Evolutionary conservation across 2,329 filamentous ascomycete species (phyloP).

Genomic region (Aspergillus melleus): DNA sequence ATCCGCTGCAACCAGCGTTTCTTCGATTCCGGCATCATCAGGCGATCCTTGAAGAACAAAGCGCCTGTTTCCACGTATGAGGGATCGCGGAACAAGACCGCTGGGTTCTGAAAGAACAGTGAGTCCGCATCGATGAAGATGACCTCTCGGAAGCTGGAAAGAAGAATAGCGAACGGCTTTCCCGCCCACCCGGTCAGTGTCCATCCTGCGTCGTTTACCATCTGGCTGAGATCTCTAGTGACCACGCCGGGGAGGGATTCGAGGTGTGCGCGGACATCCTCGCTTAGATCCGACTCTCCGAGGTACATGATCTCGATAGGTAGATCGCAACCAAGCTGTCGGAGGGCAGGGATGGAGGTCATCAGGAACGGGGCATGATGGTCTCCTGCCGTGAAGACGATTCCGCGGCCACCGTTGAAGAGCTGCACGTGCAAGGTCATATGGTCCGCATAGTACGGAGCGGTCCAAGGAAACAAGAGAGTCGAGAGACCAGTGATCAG

Average conservation of each 20-base stretch:
- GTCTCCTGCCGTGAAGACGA: conserved; percentile 49
- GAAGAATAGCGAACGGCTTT: conserved; percentile 49
- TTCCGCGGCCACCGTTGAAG: conserved; percentile 43
- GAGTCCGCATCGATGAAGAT: conserved; percentile 51
- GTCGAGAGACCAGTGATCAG: conserved; percentile 42
- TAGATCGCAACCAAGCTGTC: conserved; percentile 17
- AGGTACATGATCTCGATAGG: conserved; percentile 27
- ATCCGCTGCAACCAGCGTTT: conserved; percentile 44
- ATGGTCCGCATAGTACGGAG: conserved; percentile 47
- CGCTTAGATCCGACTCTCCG: conserved; percentile 46
- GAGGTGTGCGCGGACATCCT: conserved; percentile 43
- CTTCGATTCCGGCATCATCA: conserved; percentile 41
- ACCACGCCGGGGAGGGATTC: conserved; percentile 46
- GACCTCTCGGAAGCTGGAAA: conserved; percentile 50
- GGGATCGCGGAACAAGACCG: conserved; percentile 45
- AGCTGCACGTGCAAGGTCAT: conserved; percentile 46
- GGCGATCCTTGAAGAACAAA: conserved; percentile 49
- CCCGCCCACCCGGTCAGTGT: conserved; percentile 47
- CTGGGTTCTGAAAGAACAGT: conserved; percentile 46
- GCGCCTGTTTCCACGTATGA: conserved; percentile 45
- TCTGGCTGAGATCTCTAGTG: conserved; percentile 46
- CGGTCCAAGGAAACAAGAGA: conserved; percentile 32
- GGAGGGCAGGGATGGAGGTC: conserved; percentile 39
- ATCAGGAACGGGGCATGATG: conserved; percentile 45
- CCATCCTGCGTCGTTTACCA: conserved; percentile 49